Conservation (phyloP, 148 eudicot species). For the Cornus kousa region DNA sequence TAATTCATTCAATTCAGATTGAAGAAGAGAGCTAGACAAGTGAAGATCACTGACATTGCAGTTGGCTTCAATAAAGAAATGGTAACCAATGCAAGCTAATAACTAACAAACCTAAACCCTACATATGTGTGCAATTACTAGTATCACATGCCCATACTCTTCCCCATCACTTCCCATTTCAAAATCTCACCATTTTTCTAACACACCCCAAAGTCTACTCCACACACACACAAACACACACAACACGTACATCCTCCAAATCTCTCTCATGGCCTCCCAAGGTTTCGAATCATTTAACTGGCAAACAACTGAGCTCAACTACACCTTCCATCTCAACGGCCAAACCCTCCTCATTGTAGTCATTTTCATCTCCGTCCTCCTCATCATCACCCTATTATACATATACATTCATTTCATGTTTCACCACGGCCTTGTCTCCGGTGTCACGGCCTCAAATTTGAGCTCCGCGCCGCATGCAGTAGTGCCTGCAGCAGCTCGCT, state of each 20-base stretch:
- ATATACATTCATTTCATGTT: slow-evolving; percentile 11
- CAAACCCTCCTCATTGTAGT: not conserved
- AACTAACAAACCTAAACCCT: not conserved
- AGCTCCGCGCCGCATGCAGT: not conserved
- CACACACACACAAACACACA: not conserved
- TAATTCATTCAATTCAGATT: not conserved
- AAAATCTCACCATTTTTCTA: not conserved
- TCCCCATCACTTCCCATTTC: not conserved
- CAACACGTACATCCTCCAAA: not conserved
- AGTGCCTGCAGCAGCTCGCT: not conserved
- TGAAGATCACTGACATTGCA: not conserved
- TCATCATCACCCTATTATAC: slow-evolving; percentile 12
- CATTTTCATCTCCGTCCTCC: not conserved
- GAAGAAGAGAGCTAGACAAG: not conserved
- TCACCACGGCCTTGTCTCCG: slow-evolving; percentile 3
- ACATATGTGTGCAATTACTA: not conserved
- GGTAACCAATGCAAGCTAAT: not conserved
- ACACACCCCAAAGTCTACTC: not conserved
- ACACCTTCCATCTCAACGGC: slow-evolving; percentile 6
- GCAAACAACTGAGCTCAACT: slow-evolving; percentile 12
- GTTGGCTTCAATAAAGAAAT: slow-evolving; percentile 10
- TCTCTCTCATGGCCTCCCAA: slow-evolving; percentile 14
- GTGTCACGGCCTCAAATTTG: not conserved
- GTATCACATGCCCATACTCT: slow-evolving; percentile 7
- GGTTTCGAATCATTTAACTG: not conserved